Percentiles rank a stretch among this genome's conserved stretches.
Evolutionary conservation across 352 stramenopile species (phyloP).

Genomic region (Nothophytophthora sp.): DNA sequence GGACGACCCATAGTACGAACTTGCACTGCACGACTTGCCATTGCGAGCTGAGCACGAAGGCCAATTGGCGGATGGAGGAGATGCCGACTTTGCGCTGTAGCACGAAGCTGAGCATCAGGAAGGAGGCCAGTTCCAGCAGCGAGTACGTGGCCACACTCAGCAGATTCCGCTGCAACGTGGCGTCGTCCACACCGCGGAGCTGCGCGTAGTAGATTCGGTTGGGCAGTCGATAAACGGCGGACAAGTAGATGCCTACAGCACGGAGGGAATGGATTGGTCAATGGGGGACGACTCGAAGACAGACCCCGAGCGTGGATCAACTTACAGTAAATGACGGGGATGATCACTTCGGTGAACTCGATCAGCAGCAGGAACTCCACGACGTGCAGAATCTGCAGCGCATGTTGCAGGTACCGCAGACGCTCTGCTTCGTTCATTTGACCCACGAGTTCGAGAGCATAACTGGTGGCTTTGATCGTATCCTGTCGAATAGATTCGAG

Average conservation of each 20-base stretch:
- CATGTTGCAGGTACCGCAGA: slow-evolving; percentile 9
- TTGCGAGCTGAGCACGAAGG: slow-evolving; percentile 36
- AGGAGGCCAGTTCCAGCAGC: slow-evolving; percentile 28
- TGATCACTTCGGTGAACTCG: slow-evolving; percentile 24
- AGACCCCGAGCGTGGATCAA: too few relatives aligned
- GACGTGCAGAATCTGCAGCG: slow-evolving; percentile 20
- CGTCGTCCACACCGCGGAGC: slow-evolving; percentile 5
- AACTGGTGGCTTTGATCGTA: background rate
- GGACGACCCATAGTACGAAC: slow-evolving; percentile 28
- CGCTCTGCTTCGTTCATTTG: slow-evolving; percentile 6
- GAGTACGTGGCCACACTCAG: slow-evolving; percentile 26
- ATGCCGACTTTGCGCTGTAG: slow-evolving; percentile 30
- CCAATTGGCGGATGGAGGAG: slow-evolving; percentile 25
- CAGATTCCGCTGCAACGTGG: slow-evolving; percentile 7
- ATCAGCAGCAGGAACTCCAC: slow-evolving; percentile 23
- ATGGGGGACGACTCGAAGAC: background rate
- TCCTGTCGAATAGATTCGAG: too few relatives aligned
- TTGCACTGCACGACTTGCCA: slow-evolving; percentile 38
- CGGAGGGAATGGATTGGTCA: too few relatives aligned
- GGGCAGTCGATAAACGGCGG: slow-evolving; percentile 17
- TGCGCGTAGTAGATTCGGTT: slow-evolving; percentile 25
- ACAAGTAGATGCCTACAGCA: slow-evolving; percentile 2
- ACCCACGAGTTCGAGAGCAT: slow-evolving; percentile 1
- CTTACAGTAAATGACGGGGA: slow-evolving; percentile 22
- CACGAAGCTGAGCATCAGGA: slow-evolving; percentile 25